phyloP scores from a whole-genome alignment of 192 early-diverging fungal genomes.

The Linnemannia schmuckeri region DNA sequence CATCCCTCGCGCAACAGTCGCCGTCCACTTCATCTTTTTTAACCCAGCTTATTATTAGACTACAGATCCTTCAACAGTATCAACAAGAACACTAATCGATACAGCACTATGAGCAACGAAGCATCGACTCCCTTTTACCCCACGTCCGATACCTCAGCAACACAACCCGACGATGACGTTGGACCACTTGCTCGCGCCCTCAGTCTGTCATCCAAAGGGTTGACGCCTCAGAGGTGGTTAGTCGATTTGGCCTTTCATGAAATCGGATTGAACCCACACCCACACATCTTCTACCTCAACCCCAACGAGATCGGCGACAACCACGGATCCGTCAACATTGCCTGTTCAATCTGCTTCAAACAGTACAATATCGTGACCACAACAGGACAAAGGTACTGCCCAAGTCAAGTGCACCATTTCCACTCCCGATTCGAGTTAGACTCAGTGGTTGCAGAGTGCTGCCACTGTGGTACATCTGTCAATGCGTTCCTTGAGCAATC shows the following conservation, averaged over 20 bases:
- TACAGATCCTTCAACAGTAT: not conserved
- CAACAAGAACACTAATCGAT: not conserved
- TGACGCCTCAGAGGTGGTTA: constrained; percentile 33
- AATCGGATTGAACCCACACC: constrained; percentile 31
- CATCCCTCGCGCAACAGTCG: no score
- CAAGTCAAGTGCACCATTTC: constrained; percentile 27
- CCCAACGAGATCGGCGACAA: not conserved
- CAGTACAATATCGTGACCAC: constrained; percentile 26
- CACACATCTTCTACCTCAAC: constrained; percentile 36
- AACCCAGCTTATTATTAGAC: not conserved
- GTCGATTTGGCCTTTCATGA: constrained; percentile 32
- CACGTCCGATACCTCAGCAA: not conserved
- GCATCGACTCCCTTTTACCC: not conserved
- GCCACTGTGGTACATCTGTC: constrained; percentile 29
- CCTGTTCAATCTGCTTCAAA: constrained; percentile 41
- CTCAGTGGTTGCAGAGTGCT: constrained; percentile 20
- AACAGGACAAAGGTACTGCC: not conserved
- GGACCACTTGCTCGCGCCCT: constrained; percentile 15
- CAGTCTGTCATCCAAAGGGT: constrained; percentile 6
- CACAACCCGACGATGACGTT: not conserved
- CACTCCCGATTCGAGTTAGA: constrained; percentile 13
- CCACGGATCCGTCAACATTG: not conserved
- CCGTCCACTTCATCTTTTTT: not conserved
- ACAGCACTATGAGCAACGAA: not conserved
- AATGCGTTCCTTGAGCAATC: constrained; percentile 14